A percentile compares a stretch with the other conserved stretches of the same genome.
phyloP scores from a whole-genome alignment of 2,329 filamentous ascomycete species.

The Chaetomium olivaceum region DNA sequence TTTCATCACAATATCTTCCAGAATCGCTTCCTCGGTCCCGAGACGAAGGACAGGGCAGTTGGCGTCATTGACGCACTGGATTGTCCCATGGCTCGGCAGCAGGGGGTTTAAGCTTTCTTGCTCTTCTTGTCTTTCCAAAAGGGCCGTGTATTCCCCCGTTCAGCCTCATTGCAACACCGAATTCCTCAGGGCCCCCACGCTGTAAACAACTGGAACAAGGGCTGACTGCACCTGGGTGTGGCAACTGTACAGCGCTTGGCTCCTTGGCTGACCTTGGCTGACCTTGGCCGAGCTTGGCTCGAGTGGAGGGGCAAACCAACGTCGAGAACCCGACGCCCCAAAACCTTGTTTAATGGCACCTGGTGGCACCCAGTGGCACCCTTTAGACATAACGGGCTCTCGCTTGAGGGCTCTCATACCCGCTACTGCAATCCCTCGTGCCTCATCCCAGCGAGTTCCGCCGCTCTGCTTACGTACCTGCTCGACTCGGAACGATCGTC shows the following conservation, averaged over 20 bases:
- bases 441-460: not conserved
- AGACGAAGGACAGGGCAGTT: not conserved
- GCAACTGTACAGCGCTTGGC: not conserved
- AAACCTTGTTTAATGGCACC: not conserved
- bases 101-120: not conserved
- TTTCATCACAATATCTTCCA: too few relatives aligned
- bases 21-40: too few relatives aligned
- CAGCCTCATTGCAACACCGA: not conserved
- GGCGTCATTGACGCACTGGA: not conserved
- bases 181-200: not conserved
- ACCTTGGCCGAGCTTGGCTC: not conserved
- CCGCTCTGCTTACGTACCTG: not conserved
- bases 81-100: not conserved
- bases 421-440: not conserved
- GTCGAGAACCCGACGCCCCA: not conserved
- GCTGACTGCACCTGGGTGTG: not conserved
- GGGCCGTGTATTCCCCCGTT: not conserved
- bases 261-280: not conserved
- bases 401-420: not conserved
- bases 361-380: not conserved
- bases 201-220: not conserved
- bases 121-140: not conserved
- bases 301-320: not conserved
- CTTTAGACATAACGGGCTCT: not conserved
- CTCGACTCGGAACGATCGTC: not conserved